Conservation (phyloP, 805 yeast species). For the Saccharomyces eubayanus region DNA sequence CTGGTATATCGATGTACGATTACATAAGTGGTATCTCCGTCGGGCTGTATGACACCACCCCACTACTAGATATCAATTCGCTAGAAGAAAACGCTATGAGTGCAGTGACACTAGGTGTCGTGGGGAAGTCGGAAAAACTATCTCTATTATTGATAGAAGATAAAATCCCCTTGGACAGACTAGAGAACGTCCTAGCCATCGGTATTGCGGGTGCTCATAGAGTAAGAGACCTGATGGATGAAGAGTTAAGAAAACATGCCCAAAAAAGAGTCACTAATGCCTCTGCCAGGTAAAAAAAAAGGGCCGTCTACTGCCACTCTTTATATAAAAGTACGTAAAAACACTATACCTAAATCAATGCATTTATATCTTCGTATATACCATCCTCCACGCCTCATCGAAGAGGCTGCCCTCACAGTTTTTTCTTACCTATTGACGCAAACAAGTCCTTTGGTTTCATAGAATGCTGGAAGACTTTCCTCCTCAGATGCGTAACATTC, state of each 20-base stretch:
- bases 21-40: constrained; percentile 74
- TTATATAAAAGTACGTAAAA: background rate
- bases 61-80: constrained; percentile 73
- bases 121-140: constrained; percentile 74
- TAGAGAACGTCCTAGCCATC: constrained; percentile 67
- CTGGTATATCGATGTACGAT: constrained; percentile 91
- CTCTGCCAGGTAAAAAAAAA: constrained; percentile 7
- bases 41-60: constrained; percentile 69
- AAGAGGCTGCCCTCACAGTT: constrained; percentile 26
- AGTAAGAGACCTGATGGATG: constrained; percentile 77
- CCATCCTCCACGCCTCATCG: background rate
- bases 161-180: constrained; percentile 70
- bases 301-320: background rate
- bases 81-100: constrained; percentile 82
- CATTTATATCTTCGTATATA: background rate
- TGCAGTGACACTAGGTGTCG: constrained; percentile 69
- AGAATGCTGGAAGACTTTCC: constrained; percentile 43
- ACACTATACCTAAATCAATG: background rate
- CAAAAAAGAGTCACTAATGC: constrained; percentile 44
- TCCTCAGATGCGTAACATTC: constrained; percentile 43
- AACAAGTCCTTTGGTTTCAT: constrained; percentile 45
- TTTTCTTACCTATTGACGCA: constrained; percentile 45
- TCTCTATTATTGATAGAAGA: constrained; percentile 74
- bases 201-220: constrained; percentile 84
- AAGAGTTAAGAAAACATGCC: constrained; percentile 71